Conservation (phyloP, 257 asterid species). For the Nicotiana noctiflora region DNA sequence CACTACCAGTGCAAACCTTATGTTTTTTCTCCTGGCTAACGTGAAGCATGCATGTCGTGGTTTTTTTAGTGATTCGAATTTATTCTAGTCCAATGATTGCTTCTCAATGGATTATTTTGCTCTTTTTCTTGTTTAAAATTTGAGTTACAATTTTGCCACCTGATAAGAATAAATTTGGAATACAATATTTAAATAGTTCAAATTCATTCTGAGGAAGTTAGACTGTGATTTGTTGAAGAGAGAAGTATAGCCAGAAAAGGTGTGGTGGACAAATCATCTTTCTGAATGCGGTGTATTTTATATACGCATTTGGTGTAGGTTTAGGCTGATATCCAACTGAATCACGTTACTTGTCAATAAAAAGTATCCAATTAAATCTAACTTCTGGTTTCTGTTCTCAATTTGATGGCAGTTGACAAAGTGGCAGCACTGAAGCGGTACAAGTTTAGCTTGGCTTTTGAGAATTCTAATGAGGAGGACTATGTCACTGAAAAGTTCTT, state of each 20-base stretch:
- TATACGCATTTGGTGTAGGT: not conserved
- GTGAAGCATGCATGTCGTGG: not conserved
- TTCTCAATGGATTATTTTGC: not conserved
- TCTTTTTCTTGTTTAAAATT: not conserved
- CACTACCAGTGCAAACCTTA: not conserved
- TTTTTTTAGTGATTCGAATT: not conserved
- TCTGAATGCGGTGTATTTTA: not conserved
- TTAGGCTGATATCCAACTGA: not conserved
- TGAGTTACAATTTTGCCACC: not conserved
- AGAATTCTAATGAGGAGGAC: slow-evolving; percentile 95
- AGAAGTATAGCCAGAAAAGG: not conserved
- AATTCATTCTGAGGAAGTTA: not conserved
- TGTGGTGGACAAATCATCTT: not conserved
- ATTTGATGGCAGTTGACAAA: slow-evolving; percentile 72
- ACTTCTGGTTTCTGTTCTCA: not conserved
- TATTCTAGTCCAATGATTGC: not conserved
- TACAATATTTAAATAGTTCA: not conserved
- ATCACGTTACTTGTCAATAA: not conserved
- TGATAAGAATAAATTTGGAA: not conserved
- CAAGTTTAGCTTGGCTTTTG: slow-evolving; percentile 95
- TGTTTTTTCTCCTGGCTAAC: not conserved
- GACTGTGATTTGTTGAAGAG: not conserved
- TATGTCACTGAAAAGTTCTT: slow-evolving; percentile 92
- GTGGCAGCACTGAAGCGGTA: slow-evolving; percentile 67
- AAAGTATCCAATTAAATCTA: not conserved